A percentile compares a stretch with the other conserved stretches of the same genome.
These are phyloP conservation scores for Picocystis sp. DNA, from an alignment of 163 green algal species.

Conservation along the genomic window DNA sequence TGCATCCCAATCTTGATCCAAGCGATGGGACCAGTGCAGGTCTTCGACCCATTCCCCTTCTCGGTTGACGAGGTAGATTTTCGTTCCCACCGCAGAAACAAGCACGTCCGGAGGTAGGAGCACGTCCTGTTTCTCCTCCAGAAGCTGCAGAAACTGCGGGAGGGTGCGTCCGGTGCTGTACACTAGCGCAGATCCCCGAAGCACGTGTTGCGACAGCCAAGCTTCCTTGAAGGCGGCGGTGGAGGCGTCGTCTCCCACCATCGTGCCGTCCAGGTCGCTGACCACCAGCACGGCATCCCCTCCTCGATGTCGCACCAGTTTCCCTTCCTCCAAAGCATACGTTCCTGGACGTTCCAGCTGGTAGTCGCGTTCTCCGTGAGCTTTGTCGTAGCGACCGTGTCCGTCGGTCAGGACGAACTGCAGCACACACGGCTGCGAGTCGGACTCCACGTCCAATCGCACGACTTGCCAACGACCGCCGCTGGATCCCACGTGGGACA, in stretches of 20 bases:
- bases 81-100: conserved; percentile 70
- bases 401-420: background rate
- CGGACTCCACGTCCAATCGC: too few relatives aligned
- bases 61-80: conserved; percentile 23
- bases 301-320: too few relatives aligned
- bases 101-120: conserved; percentile 65
- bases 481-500: too few relatives aligned
- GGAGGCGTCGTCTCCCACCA: conserved; percentile 51
- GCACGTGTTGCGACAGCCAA: conserved; percentile 56
- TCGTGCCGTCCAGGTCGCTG: conserved; percentile 68
- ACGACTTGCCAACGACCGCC: too few relatives aligned
- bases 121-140: conserved; percentile 39
- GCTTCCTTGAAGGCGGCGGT: conserved; percentile 32
- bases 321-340: too few relatives aligned
- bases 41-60: conserved; percentile 1
- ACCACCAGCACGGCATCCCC: conserved; percentile 27
- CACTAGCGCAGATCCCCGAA: conserved; percentile 53
- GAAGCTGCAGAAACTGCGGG: conserved; percentile 52
- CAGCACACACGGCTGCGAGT: too few relatives aligned
- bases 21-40: conserved; percentile 3
- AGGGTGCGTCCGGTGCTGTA: conserved; percentile 76
- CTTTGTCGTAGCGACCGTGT: conserved; percentile 2
- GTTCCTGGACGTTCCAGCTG: too few relatives aligned
- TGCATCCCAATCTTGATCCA: conserved; percentile 4
- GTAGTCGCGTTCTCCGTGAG: conserved; percentile 1